A percentile compares a stretch with the other conserved stretches of the same genome.
Conservation (phyloP, 225 moss, liverwort and hornwort genomes). For the Marchantia polymorpha region DNA sequence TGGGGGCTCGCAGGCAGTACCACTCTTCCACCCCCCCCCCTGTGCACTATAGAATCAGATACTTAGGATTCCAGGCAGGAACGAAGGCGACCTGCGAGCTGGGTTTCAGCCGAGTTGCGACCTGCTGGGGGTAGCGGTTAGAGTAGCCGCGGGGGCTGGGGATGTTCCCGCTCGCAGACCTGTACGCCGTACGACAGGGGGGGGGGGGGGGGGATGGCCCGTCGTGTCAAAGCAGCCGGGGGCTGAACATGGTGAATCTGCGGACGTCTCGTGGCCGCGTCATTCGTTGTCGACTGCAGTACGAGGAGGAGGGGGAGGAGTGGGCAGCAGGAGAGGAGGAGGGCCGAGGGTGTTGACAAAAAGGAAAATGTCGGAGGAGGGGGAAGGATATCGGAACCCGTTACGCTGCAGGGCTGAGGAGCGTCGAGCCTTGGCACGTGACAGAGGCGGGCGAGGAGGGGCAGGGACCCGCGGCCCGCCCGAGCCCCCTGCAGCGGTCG, state of each 20-base stretch:
- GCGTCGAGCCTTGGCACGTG: not conserved
- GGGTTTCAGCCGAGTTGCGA: not conserved
- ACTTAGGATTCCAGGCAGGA: not conserved
- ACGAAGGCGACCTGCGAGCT: not conserved
- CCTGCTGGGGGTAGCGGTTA: not conserved
- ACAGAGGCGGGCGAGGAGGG: not conserved
- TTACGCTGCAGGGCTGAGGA: too few relatives aligned
- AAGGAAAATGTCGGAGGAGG: not conserved
- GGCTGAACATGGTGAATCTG: not conserved
- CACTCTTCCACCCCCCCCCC: not conserved
- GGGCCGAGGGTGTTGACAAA: not conserved
- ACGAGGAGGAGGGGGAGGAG: not conserved
- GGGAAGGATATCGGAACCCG: not conserved
- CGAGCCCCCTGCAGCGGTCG: not conserved
- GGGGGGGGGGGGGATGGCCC: not conserved
- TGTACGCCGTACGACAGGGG: not conserved
- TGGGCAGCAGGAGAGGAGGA: too few relatives aligned
- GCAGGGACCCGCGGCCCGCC: too few relatives aligned
- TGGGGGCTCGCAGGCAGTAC: not conserved
- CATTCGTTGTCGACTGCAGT: not conserved
- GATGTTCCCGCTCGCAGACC: not conserved
- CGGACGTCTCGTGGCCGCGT: conserved; percentile 8
- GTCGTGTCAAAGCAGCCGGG: not conserved
- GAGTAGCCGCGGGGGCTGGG: not conserved
- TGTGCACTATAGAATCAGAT: not conserved